phyloP scores from a whole-genome alignment of 2,329 filamentous ascomycete genomes.

The Colletotrichum somersetense region DNA sequence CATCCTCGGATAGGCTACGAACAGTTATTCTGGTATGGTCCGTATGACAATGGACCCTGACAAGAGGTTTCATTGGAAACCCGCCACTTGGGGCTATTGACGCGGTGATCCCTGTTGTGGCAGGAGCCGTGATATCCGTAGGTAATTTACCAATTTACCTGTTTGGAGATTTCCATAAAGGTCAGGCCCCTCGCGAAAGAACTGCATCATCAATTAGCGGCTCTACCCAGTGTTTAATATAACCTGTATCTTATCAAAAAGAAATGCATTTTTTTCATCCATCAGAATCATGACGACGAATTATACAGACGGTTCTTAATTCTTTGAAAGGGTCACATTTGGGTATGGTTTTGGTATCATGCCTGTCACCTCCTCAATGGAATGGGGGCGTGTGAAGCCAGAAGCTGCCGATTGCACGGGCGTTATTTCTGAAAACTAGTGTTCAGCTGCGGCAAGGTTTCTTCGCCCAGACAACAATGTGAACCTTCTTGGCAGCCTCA shows the following conservation, averaged over 20 bases:
- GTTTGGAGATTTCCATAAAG: background rate
- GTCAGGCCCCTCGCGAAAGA: too few species aligned
- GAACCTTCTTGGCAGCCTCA: conserved; percentile 41
- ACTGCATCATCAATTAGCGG: background rate
- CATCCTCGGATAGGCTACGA: background rate
- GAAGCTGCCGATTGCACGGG: conserved; percentile 29
- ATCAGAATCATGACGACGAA: too few species aligned
- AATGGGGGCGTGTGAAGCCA: background rate
- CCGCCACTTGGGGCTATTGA: background rate
- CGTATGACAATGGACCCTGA: background rate
- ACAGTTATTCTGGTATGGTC: background rate
- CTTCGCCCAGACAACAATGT: conserved; percentile 37
- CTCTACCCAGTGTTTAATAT: background rate
- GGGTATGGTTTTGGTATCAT: too few species aligned
- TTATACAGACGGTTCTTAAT: background rate
- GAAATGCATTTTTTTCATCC: fast-evolving
- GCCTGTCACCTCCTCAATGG: background rate
- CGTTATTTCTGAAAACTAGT: background rate
- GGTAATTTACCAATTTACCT: background rate
- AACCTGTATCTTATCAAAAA: background rate
- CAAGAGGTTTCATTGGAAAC: background rate
- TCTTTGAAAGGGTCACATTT: background rate
- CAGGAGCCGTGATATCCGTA: background rate
- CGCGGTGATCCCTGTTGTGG: background rate
- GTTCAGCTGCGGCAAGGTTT: conserved; percentile 28